Base-by-base conservation (phyloP, 805 yeast genomes). In the Saturnispora ahearnii region DNA sequence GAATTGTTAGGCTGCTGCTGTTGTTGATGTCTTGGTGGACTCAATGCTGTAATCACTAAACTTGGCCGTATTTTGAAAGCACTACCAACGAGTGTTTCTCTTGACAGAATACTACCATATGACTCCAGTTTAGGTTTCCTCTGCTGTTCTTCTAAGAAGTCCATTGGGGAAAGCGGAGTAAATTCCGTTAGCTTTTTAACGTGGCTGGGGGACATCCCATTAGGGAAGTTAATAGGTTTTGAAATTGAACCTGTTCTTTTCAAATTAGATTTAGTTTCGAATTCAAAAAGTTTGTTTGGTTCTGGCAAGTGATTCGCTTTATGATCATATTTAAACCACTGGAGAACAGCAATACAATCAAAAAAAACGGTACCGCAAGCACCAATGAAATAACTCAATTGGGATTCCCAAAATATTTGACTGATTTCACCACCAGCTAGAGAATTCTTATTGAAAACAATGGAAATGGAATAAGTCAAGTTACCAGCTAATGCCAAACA, bases 281-380 rank as follows among this genome's bases (percentile, higher is more conserved):
- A 44, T 26, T 22, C 30, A n/a, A 26, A 18, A 22, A 28, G 30
- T 6, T n/a, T 21, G 13, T 37, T n/a, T 10, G 34, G 28, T 3
- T 32, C 18, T 43, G 45, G 28, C 6, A 13, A 2, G 12, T 9
- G 7, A 13, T 36, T 18, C 13, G 12, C 10, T 24, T 13, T 50
- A 47, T 50, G 51, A 51, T 66, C 70, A 60, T 62, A 67, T 13
- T 30, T 21, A 45, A 57, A 65, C 65, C 75, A 67, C 57, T 78
- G 82, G 43, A 69, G 61, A 26, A 78, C 62, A 47, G 74, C 70
- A 1, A 66, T 59, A 10, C 63, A 51, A 56, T 78, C 82, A 54
- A 77, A 74, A 3, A 69, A 53, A 2, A 77, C 70, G 1, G 82
- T 77, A 7, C 82, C 81, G 2, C 77, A 53, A 31, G 79, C 73